Conservation (phyloP, 1,139 yeast species). For the Zygosaccharomyces pseudobailii region DNA sequence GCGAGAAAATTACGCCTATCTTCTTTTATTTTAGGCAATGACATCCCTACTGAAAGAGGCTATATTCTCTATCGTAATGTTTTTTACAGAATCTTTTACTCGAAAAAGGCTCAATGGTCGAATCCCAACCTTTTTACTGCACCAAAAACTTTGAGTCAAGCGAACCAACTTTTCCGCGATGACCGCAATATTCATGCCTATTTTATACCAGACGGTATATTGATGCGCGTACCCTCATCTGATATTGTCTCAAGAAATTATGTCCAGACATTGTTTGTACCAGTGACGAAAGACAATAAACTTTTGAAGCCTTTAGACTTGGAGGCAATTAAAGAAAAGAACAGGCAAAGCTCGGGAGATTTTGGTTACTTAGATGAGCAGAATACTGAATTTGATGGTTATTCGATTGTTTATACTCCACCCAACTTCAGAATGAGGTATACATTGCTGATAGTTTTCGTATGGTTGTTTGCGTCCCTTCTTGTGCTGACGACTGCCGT, state of each 20-base stretch:
- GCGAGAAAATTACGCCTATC: slow-evolving; percentile 64
- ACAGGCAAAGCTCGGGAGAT: slow-evolving; percentile 36
- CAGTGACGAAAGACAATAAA: slow-evolving; percentile 77
- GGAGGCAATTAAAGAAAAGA: slow-evolving; percentile 35
- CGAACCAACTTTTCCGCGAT: slow-evolving; percentile 41
- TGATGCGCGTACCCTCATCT: slow-evolving; percentile 79
- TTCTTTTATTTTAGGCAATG: slow-evolving; percentile 67
- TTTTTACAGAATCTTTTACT: slow-evolving; percentile 40
- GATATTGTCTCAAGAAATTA: slow-evolving; percentile 68
- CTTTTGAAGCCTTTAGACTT: slow-evolving; percentile 46
- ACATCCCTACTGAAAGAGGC: slow-evolving; percentile 76
- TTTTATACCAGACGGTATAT: slow-evolving; percentile 74
- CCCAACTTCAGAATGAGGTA: slow-evolving; percentile 66
- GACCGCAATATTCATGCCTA: slow-evolving; percentile 43
- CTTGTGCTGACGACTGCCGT: slow-evolving; percentile 40
- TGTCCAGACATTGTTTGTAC: slow-evolving; percentile 64
- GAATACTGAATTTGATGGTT: slow-evolving; percentile 48
- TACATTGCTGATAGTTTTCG: slow-evolving; percentile 47
- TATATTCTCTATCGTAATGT: slow-evolving; percentile 52
- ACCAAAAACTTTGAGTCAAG: slow-evolving; percentile 53
- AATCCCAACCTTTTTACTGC: slow-evolving; percentile 51
- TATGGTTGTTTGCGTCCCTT: slow-evolving; percentile 69
- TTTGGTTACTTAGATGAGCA: slow-evolving; percentile 55
- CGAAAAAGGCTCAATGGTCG: slow-evolving; percentile 33
- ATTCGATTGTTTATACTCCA: slow-evolving; percentile 81